Conservation (phyloP, 2,329 filamentous ascomycete genomes). For the Calonectria naviculata region DNA sequence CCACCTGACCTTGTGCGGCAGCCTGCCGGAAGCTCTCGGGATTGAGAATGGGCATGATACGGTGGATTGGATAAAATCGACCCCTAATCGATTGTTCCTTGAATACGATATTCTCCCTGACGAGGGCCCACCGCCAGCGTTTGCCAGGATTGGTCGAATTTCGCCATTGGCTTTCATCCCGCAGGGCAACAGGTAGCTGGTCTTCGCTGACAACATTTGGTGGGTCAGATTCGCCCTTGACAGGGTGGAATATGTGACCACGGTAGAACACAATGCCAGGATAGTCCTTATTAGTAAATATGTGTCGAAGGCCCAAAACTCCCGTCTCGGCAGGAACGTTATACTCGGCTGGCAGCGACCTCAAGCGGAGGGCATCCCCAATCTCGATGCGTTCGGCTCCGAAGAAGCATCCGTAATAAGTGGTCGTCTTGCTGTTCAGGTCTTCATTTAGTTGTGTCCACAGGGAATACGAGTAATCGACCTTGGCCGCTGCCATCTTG, state of each 20-base stretch:
- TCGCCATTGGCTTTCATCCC: constrained; percentile 54
- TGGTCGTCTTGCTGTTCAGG: constrained; percentile 44
- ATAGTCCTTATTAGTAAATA: constrained; percentile 50
- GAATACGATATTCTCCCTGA: constrained; percentile 58
- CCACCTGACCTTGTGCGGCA: constrained; percentile 51
- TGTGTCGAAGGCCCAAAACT: constrained; percentile 53
- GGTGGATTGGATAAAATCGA: constrained; percentile 68
- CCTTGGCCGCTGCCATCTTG: constrained; percentile 61
- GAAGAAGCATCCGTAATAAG: constrained; percentile 61
- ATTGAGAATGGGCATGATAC: constrained; percentile 63
- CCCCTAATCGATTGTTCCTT: constrained; percentile 62
- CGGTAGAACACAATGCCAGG: constrained; percentile 53
- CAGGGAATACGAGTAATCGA: constrained; percentile 62
- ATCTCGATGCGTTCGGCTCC: constrained; percentile 62
- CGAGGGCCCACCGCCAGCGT: constrained; percentile 53
- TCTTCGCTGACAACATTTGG: constrained; percentile 48
- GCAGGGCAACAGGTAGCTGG: constrained; percentile 53
- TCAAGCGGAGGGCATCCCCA: constrained; percentile 61
- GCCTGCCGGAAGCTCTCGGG: constrained; percentile 50
- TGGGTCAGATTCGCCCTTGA: constrained; percentile 38
- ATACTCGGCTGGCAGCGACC: constrained; percentile 51
- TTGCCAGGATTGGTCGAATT: constrained; percentile 45
- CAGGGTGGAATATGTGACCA: constrained; percentile 52
- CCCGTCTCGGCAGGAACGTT: constrained; percentile 44
- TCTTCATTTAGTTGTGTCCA: constrained; percentile 52